Evolutionary conservation across 148 eudicot species (phyloP), one percentile per base, ranked within the genome.

Genomic region (Simmondsia chinensis): DNA sequence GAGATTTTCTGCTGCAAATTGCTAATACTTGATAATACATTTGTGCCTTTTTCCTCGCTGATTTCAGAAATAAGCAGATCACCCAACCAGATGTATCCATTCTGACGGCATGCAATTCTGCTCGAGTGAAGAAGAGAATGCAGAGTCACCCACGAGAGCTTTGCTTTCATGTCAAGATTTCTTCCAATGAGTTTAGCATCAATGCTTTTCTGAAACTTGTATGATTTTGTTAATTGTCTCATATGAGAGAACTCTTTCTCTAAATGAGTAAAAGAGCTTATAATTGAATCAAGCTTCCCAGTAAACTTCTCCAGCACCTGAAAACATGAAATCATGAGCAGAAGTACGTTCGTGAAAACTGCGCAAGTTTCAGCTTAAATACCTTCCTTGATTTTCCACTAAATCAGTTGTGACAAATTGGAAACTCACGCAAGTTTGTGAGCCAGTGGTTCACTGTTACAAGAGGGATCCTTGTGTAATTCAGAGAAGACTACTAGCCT

Each of bases 81-180:
- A 40, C 97, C 95, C 65, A 91, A 65, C 97, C 95, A 91, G 48
- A 82, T 67, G 49, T 82, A 91, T 20, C 97, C 97, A 65, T 91
- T 74, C 43, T 77, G 82, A 35, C 97, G 97, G 60, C 74, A 82
- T 17, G 73, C 61, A 33, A 57, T 53, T 52, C 94, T 69, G 56
- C 85, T 88, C 36, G 97, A 91, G 73, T 91, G 97, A 56, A 91
- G 82, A 69, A 91, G 95, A 57, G 97, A 91, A 69, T 91, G 97
- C 45, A 91, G 68, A 47, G 95, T 85, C 56, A 86, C 77, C 97
- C 97, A 91, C 17, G 83, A 75, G 38, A 78, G 73, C 46, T 72
- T 89, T 48, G 75, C 76, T 50, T 72, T 74, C 63, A 65, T 56
- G 40, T 63, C 56, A 48, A 62, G 56, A 68, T 44, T 56, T 39